Percentiles rank a stretch among this genome's conserved stretches.
phyloP scores from a whole-genome alignment of 306 rosid species.

The Elaeagnus macrophylla region DNA sequence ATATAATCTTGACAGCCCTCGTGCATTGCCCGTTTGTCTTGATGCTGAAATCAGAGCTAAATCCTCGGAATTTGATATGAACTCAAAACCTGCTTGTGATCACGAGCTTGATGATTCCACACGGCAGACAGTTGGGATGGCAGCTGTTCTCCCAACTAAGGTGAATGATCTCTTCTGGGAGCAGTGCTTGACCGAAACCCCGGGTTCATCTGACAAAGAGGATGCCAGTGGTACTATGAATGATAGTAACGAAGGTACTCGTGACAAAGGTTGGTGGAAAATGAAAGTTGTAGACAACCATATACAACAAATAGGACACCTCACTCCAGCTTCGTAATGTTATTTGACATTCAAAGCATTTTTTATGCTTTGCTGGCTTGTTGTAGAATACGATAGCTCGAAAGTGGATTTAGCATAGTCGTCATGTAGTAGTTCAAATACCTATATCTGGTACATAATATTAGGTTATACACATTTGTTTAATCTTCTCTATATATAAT shows the following conservation, averaged over 20 bases:
- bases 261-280: conserved; percentile 19
- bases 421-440: too few relatives aligned
- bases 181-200: conserved; percentile 31
- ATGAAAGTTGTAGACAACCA: conserved; percentile 13
- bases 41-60: conserved; percentile 9
- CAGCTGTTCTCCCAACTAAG: conserved; percentile 1
- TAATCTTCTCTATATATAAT: conserved; percentile 6
- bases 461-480: conserved; percentile 2
- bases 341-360: neutral
- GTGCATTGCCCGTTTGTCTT: conserved; percentile 9
- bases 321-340: conserved; percentile 27
- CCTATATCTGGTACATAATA: too few relatives aligned
- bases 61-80: conserved; percentile 23
- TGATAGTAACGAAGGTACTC: conserved; percentile 8
- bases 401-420: too few relatives aligned
- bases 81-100: conserved; percentile 16
- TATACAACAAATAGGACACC: conserved; percentile 25
- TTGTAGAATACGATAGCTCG: conserved; percentile 1
- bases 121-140: neutral
- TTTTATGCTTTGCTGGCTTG: neutral
- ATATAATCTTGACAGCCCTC: conserved; percentile 12
- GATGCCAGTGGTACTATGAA: conserved; percentile 9
- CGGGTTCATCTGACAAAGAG: conserved; percentile 20
- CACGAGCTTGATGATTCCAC: conserved; percentile 3
- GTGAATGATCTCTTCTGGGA: conserved; percentile 33